These are phyloP conservation scores for Ophioceras dolichostomum DNA, from an alignment of 2,329 filamentous ascomycete species.

Conservation along the genomic window DNA sequence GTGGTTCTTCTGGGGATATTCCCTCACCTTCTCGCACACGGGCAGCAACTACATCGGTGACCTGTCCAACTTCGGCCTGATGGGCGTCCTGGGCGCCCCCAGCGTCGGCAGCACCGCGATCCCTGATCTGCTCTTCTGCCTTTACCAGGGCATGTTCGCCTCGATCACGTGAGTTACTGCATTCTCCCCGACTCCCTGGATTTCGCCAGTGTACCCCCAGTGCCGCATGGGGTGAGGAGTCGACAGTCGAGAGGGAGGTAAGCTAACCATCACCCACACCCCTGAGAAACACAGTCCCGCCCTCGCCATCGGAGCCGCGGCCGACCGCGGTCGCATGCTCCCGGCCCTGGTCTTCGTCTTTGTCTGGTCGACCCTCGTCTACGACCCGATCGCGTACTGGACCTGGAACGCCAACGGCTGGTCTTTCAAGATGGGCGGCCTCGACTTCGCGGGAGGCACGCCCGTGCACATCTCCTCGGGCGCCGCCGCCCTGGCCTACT, in stretches of 20 bases:
- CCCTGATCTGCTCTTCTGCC: constrained; percentile 72
- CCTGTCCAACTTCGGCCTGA: constrained; percentile 68
- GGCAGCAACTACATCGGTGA: constrained; percentile 68
- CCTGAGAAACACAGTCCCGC: constrained; percentile 7
- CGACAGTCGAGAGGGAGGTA: too few relatives aligned
- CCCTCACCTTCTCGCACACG: constrained; percentile 67
- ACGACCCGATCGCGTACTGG: constrained; percentile 91
- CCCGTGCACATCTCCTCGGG: constrained; percentile 84
- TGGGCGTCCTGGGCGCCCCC: constrained; percentile 59
- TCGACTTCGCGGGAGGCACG: constrained; percentile 84
- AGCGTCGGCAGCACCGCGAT: constrained; percentile 62
- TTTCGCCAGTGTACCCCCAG: background rate
- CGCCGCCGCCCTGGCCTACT: constrained; percentile 75
- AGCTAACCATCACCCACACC: too few relatives aligned
- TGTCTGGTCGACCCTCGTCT: constrained; percentile 79
- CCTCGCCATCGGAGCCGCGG: constrained; percentile 50
- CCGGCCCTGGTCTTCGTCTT: constrained; percentile 90
- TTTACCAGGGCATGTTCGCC: constrained; percentile 85
- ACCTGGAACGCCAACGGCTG: constrained; percentile 81
- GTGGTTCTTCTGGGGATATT: constrained; percentile 93
- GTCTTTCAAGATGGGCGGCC: constrained; percentile 65
- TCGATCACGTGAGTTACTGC: constrained; percentile 52
- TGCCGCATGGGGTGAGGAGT: too few relatives aligned
- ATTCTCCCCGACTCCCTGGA: background rate
- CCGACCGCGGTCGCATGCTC: constrained; percentile 78